Conservation (phyloP, 2,329 filamentous ascomycete genomes). For the Calonectria ilicicola region DNA sequence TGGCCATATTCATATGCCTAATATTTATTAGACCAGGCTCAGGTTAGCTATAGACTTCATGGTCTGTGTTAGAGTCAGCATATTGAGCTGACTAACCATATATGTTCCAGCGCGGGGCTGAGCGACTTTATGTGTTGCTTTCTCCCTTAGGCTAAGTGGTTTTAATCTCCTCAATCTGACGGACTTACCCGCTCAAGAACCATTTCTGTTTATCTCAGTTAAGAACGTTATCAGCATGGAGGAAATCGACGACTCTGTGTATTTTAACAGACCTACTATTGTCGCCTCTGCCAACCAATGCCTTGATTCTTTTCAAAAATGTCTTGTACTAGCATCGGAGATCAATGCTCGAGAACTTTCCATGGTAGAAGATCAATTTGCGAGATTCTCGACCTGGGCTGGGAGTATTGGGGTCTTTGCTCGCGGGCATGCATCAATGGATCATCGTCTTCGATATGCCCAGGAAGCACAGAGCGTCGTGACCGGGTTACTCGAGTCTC, state of each 20-base stretch:
- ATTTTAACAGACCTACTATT: not conserved
- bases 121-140: not conserved
- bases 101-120: too few species aligned
- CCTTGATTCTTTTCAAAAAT: constrained; percentile 18
- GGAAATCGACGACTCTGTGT: too few species aligned
- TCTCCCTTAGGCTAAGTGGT: too few species aligned
- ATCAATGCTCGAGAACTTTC: constrained; percentile 13
- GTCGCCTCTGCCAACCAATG: constrained; percentile 8
- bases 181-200: too few species aligned
- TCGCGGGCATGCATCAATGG: constrained; percentile 16
- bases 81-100: too few species aligned
- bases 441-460: constrained; percentile 28
- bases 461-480: constrained; percentile 22
- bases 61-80: too few species aligned
- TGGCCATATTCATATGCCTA: too few species aligned
- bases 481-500: constrained; percentile 20
- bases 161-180: too few species aligned
- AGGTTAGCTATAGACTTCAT: too few species aligned
- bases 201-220: too few species aligned
- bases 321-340: not conserved
- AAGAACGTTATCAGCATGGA: too few species aligned
- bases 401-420: constrained; percentile 28
- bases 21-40: too few species aligned
- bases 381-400: constrained; percentile 33
- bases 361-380: constrained; percentile 32